Conservation (phyloP, 208 protist genomes). For the Herpetomonas samuelpessoai region DNA sequence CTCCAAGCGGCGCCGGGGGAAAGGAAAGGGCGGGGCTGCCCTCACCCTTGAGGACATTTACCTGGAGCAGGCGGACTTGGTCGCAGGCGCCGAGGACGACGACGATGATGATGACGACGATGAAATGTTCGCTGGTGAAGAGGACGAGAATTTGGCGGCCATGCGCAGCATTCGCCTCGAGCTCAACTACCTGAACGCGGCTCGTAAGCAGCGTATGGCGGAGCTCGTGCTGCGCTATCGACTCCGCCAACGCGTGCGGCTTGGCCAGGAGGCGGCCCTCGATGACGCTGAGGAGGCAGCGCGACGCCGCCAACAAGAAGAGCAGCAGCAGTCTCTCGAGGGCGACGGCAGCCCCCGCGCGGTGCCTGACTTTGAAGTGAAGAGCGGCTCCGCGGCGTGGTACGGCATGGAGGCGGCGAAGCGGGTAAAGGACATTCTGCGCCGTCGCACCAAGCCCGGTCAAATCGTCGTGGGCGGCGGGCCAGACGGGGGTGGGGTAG, state of each 20-base stretch:
- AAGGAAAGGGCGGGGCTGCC: neutral
- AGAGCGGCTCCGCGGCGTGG: slow-evolving; percentile 45
- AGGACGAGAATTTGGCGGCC: slow-evolving; percentile 23
- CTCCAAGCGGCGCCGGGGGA: slow-evolving; percentile 4
- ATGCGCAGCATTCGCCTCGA: slow-evolving; percentile 37
- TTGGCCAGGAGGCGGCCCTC: neutral
- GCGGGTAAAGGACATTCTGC: slow-evolving; percentile 65
- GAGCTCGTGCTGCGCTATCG: slow-evolving; percentile 44
- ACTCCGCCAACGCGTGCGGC: slow-evolving; percentile 19
- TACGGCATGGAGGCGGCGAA: slow-evolving; percentile 74
- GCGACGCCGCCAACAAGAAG: too few species aligned
- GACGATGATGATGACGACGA: slow-evolving; percentile 3
- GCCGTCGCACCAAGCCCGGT: slow-evolving; percentile 36
- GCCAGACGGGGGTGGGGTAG: slow-evolving; percentile 43
- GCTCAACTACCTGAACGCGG: slow-evolving; percentile 47
- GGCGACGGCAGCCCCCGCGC: slow-evolving; percentile 16
- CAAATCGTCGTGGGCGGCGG: slow-evolving; percentile 58
- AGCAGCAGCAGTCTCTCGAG: neutral
- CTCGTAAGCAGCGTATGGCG: slow-evolving; percentile 43
- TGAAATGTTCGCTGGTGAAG: neutral
- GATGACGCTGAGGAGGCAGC: neutral
- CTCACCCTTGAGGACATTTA: slow-evolving; percentile 23
- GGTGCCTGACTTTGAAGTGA: slow-evolving; percentile 54
- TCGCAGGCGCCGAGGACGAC: slow-evolving; percentile 1
- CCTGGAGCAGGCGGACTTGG: slow-evolving; percentile 10